Percentiles rank a stretch among this genome's conserved stretches.
phyloP scores from a whole-genome alignment of 805 yeast genomes.

The Candida cerambycidarum region DNA sequence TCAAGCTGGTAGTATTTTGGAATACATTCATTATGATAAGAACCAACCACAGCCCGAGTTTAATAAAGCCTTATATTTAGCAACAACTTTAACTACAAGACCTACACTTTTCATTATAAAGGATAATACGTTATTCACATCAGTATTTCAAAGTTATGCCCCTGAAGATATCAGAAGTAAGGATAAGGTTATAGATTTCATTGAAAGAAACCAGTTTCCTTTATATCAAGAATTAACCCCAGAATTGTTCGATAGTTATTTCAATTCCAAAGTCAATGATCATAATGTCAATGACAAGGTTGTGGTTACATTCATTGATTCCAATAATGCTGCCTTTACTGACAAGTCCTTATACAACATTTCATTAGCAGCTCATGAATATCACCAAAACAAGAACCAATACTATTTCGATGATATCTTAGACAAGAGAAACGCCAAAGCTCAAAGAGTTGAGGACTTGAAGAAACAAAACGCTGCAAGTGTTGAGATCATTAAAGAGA shows the following conservation, averaged over 20 bases:
- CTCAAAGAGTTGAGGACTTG: constrained; percentile 41
- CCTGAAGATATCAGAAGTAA: constrained; percentile 61
- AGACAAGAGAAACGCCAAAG: constrained; percentile 35
- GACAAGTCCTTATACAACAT: constrained; percentile 37
- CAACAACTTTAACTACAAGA: constrained; percentile 54
- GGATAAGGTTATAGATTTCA: constrained; percentile 48
- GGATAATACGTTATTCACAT: constrained; percentile 52
- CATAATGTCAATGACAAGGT: constrained; percentile 37
- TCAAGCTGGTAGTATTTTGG: constrained; percentile 42
- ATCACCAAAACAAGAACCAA: constrained; percentile 43
- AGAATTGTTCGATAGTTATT: constrained; percentile 31
- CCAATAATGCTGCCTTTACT: constrained; percentile 30
- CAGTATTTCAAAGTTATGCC: constrained; percentile 58
- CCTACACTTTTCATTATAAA: constrained; percentile 66
- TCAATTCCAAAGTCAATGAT: constrained; percentile 20
- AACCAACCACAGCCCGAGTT: constrained; percentile 31
- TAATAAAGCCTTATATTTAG: constrained; percentile 46
- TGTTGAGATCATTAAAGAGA: constrained; percentile 43
- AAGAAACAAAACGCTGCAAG: constrained; percentile 41
- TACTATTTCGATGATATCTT: constrained; percentile 36
- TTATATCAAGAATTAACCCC: constrained; percentile 52
- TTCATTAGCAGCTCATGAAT: constrained; percentile 49
- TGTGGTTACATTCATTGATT: constrained; percentile 49
- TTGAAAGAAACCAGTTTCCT: constrained; percentile 51
- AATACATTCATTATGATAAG: constrained; percentile 45